These are phyloP conservation scores for Mentha longifolia DNA, from an alignment of 257 asterid species.

Conservation along the genomic window DNA sequence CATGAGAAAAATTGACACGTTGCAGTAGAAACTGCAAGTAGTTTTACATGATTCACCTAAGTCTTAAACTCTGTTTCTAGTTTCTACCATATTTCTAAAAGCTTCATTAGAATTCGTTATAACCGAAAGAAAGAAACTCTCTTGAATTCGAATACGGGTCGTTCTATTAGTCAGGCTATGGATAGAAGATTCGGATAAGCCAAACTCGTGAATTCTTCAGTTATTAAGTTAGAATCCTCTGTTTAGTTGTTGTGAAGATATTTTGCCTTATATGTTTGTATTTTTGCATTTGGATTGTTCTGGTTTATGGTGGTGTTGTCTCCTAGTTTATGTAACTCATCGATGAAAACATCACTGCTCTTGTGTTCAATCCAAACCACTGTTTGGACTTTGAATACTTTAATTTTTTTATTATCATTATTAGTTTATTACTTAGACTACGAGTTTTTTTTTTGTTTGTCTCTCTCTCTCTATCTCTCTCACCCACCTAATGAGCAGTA, in stretches of 20 bases:
- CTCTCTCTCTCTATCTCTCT: too few species aligned
- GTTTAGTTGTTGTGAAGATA: slow-evolving; percentile 1
- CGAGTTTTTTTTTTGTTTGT: neutral
- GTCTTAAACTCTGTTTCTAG: neutral
- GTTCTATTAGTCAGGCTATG: neutral
- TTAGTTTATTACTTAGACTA: neutral
- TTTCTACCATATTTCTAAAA: neutral
- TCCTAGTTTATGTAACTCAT: neutral
- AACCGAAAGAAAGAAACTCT: neutral
- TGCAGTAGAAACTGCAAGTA: slow-evolving; percentile 10
- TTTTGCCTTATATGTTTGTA: neutral
- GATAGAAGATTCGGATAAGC: neutral
- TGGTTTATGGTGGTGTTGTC: slow-evolving; percentile 3
- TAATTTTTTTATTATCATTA: neutral
- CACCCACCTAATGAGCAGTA: neutral
- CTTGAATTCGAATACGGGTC: neutral
- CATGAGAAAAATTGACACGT: neutral
- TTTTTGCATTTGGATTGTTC: slow-evolving; percentile 9
- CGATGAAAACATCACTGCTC: neutral
- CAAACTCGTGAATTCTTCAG: neutral
- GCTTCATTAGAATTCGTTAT: neutral
- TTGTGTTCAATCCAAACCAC: neutral
- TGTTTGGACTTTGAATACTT: neutral
- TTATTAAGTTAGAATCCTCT: neutral
- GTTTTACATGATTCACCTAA: slow-evolving; percentile 14